Conservation (phyloP, 257 asterid species). For the Paulownia fortunei region DNA sequence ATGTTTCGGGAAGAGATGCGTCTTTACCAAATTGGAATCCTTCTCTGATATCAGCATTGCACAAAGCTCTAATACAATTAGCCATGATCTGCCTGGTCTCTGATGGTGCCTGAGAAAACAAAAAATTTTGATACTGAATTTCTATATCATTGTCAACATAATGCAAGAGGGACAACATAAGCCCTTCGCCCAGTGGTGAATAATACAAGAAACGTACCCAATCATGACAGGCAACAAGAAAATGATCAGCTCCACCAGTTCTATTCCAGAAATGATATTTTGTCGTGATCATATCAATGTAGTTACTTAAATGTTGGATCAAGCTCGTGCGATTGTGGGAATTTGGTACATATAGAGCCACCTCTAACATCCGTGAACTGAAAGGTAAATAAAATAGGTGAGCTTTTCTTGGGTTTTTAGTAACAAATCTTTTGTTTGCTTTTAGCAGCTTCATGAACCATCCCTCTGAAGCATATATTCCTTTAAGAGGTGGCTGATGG, state of each 20-base stretch:
- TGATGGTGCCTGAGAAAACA: slow-evolving; percentile 65
- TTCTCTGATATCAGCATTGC: slow-evolving; percentile 78
- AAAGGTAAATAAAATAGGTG: slow-evolving; percentile 83
- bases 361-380: slow-evolving; percentile 62
- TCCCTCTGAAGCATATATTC: slow-evolving; percentile 90
- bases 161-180: background rate
- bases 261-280: slow-evolving; percentile 75
- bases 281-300: slow-evolving; percentile 44
- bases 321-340: slow-evolving; percentile 56
- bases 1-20: slow-evolving; percentile 83
- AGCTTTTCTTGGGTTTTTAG: slow-evolving; percentile 66
- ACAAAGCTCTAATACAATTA: slow-evolving; percentile 76
- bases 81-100: slow-evolving; percentile 73
- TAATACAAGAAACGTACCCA: slow-evolving; percentile 57
- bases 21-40: slow-evolving; percentile 87
- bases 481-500: slow-evolving; percentile 77
- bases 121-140: background rate
- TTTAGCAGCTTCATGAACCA: slow-evolving; percentile 86
- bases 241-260: slow-evolving; percentile 79
- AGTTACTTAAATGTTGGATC: slow-evolving; percentile 45
- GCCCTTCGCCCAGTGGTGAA: background rate
- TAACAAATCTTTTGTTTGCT: slow-evolving; percentile 53
- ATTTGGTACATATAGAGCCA: slow-evolving; percentile 56
- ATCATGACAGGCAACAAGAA: slow-evolving; percentile 90
- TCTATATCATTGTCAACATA: background rate